These are phyloP conservation scores for Malassezia dermatis DNA, from an alignment of 1,284 basidiomycete species.

Conservation along the genomic window DNA sequence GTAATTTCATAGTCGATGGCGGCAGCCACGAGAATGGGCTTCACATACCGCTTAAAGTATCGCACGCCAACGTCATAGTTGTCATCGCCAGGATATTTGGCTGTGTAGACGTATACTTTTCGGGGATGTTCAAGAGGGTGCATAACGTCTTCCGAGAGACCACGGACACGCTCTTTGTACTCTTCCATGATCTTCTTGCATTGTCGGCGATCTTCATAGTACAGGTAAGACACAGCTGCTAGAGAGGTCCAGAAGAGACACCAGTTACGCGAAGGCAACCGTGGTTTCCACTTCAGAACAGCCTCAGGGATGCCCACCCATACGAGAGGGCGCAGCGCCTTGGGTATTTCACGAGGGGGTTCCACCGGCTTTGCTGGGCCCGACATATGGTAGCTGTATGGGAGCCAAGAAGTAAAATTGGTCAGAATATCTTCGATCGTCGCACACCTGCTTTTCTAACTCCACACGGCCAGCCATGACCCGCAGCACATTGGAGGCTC, in stretches of 20 bases:
- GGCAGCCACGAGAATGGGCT: slow-evolving; percentile 88
- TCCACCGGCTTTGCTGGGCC: background rate
- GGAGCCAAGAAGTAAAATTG: background rate
- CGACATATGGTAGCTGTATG: background rate
- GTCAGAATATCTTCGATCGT: background rate
- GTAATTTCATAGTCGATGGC: slow-evolving; percentile 83
- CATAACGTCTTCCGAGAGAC: slow-evolving; percentile 61
- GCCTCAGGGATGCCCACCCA: slow-evolving; percentile 51
- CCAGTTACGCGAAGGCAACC: slow-evolving; percentile 80
- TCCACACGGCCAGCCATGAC: background rate
- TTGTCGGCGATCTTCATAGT: slow-evolving; percentile 72
- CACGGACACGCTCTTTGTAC: slow-evolving; percentile 69
- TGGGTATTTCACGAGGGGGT: slow-evolving; percentile 1
- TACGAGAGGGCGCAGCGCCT: slow-evolving; percentile 46
- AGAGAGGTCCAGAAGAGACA: slow-evolving; percentile 75
- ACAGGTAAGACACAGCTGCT: slow-evolving; percentile 61
- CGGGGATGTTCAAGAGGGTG: slow-evolving; percentile 62
- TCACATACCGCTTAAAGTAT: slow-evolving; percentile 92
- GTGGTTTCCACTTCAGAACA: slow-evolving; percentile 51
- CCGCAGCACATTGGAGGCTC: slow-evolving; percentile 18
- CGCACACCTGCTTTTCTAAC: background rate
- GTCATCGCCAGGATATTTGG: slow-evolving; percentile 87
- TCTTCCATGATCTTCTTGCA: slow-evolving; percentile 65
- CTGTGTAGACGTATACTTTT: slow-evolving; percentile 74
- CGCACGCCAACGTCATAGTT: slow-evolving; percentile 71